Percentiles rank a stretch among this genome's conserved stretches.
Evolutionary conservation across 371 early-diverging fungal species (phyloP).

Genomic region (Saksenaea vasiformis): DNA sequence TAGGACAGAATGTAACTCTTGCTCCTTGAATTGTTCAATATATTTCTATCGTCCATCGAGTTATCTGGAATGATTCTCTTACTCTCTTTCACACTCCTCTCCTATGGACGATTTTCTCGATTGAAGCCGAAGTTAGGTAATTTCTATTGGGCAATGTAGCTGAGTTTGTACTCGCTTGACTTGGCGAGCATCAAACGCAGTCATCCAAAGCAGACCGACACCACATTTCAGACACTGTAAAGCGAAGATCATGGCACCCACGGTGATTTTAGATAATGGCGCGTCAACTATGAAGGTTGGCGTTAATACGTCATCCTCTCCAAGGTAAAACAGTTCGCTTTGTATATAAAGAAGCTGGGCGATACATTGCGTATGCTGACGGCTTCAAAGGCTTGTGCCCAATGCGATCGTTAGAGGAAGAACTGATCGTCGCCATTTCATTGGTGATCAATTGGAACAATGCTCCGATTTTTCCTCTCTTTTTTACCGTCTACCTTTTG

Average conservation of each 20-base stretch:
- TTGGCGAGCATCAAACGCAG: too few species aligned
- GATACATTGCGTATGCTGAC: not conserved
- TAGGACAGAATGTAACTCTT: too few species aligned
- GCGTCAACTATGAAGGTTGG: constrained; percentile 75
- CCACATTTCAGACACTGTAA: too few species aligned
- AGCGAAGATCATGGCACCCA: constrained; percentile 14
- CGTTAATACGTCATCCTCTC: constrained; percentile 30
- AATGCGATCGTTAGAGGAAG: constrained; percentile 70
- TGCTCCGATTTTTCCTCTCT: constrained; percentile 75
- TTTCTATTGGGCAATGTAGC: too few species aligned
- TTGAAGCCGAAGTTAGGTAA: too few species aligned
- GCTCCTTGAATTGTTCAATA: too few species aligned
- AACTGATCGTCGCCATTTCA: constrained; percentile 57
- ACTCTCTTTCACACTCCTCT: too few species aligned
- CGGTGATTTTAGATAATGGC: constrained; percentile 77
- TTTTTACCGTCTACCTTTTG: constrained; percentile 78
- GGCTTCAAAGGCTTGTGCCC: constrained; percentile 43
- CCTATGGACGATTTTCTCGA: too few species aligned
- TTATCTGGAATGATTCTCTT: too few species aligned
- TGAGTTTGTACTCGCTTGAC: too few species aligned
- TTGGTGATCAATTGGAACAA: constrained; percentile 72
- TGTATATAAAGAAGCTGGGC: not conserved
- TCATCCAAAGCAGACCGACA: too few species aligned
- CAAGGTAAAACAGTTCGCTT: constrained; percentile 24
- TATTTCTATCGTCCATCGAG: too few species aligned